Evolutionary conservation across 495 filamentous ascomycete species (phyloP), one percentile per base, ranked within the genome.

Genomic region (Aspergillus sclerotioniger): DNA sequence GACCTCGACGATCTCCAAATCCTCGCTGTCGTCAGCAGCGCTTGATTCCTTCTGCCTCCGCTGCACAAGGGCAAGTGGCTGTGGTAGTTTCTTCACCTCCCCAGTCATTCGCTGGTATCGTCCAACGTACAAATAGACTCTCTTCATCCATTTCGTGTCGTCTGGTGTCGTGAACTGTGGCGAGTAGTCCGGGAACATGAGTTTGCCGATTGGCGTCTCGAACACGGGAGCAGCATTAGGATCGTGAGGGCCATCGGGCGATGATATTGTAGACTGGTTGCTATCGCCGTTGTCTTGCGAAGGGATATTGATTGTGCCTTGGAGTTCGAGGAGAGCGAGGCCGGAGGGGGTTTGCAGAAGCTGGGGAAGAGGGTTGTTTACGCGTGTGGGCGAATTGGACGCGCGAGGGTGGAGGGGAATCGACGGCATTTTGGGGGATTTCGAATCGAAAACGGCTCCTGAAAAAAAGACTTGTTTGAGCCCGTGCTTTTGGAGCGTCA

Each of bases 81-180:
- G 88, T 4, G 78, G 76, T 7, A 98, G 69, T 65, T 90, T 94
- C 82, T 91, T 95, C 8, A 95, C 86, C 69, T 98, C 91, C 9
- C 94, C 94, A 1, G 85, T 88, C 69, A 98, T 81, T 48, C 93
- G 82, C 75, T 98, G 94, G 66, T 97, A 88, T 70, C 86, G 81
- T 10, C 94, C 94, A 6, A 97, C 83, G 67, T 92, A 96, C 33
- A 98, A 70, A 70, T 94, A 90, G 25, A 90, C 91, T 37, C 81
- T 76, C 71, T 92, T 94, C 90, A 93, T 94, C 92, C 92, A 96
- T 19, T 80, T 78, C 8, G 79, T 84, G 51, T 76, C 74, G 5
- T 76, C 75, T 8, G 75, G 76, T 28, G 71, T 66, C 7, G 76
- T 77, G 45, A 71, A 76, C 44, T 76, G 66, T 5, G 76, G 61